Percentiles rank a stretch among this genome's conserved stretches.
phyloP scores from a whole-genome alignment of 495 filamentous ascomycete genomes.

The Acidomyces sp. region DNA sequence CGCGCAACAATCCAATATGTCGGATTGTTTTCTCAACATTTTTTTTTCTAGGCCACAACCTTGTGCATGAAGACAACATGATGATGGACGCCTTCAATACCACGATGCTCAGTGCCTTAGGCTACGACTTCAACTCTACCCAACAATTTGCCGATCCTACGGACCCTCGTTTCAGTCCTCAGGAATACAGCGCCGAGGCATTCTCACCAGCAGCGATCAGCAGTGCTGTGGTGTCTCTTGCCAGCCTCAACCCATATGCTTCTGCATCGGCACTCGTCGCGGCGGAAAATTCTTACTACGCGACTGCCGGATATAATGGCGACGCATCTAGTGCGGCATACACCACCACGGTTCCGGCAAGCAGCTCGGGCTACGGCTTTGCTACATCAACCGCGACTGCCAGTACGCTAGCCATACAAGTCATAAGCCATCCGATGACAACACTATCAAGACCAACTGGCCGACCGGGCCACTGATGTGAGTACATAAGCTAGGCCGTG shows the following conservation, averaged over 20 bases:
- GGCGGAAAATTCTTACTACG: slow-evolving; percentile 7
- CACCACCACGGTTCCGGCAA: slow-evolving; percentile 3
- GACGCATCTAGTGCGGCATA: background rate
- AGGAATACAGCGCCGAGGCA: slow-evolving; percentile 10
- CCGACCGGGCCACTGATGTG: no score
- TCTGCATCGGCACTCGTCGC: background rate
- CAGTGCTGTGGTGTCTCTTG: slow-evolving; percentile 8
- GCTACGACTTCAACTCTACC: background rate
- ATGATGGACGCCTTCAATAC: slow-evolving; percentile 53
- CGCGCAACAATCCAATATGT: no score
- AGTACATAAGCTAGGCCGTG: no score
- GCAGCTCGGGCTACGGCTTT: slow-evolving; percentile 8
- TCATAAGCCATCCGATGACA: no score
- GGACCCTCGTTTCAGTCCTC: slow-evolving; percentile 6
- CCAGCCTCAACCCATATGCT: slow-evolving; percentile 8
- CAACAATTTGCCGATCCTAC: slow-evolving; percentile 13
- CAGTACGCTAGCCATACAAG: no score
- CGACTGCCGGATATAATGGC: slow-evolving; percentile 5
- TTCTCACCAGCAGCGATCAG: slow-evolving; percentile 6
- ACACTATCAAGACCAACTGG: no score
- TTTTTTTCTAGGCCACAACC: slow-evolving; percentile 38
- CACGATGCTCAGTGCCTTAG: background rate
- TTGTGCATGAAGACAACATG: slow-evolving; percentile 47
- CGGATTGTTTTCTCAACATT: background rate
- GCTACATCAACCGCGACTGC: slow-evolving; percentile 7